These are phyloP conservation scores for Sicyos edulis DNA, from an alignment of 306 rosid species.

Conservation along the genomic window DNA sequence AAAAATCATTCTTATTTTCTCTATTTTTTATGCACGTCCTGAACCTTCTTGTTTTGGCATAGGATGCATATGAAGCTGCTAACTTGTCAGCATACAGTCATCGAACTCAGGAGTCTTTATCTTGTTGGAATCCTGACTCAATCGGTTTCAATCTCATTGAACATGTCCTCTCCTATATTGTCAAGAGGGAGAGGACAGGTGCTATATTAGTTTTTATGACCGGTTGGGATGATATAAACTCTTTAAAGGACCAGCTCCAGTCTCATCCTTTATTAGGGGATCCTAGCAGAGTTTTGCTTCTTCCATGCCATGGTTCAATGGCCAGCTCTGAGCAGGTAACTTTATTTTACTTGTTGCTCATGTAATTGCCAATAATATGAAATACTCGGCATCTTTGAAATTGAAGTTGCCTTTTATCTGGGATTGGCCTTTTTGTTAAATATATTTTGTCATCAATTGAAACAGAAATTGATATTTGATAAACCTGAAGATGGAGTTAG, in stretches of 20 bases:
- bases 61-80: conserved; percentile 46
- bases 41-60: conserved; percentile 12
- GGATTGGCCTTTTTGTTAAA: neutral
- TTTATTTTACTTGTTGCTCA: neutral
- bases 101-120: conserved; percentile 38
- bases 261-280: conserved; percentile 52
- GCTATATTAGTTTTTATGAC: conserved; percentile 58
- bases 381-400: neutral
- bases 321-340: conserved; percentile 51
- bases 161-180: conserved; percentile 39
- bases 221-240: conserved; percentile 61
- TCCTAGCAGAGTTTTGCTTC: conserved; percentile 47
- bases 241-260: conserved; percentile 49
- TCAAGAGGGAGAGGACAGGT: conserved; percentile 43
- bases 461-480: conserved; percentile 51
- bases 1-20: conserved; percentile 1
- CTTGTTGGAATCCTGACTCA: conserved; percentile 53
- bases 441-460: conserved; percentile 17
- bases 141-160: conserved; percentile 56
- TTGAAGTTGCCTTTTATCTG: conserved; percentile 7
- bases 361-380: conserved; percentile 9
- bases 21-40: conserved; percentile 1
- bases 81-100: conserved; percentile 35
- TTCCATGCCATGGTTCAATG: conserved; percentile 63
- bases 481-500: conserved; percentile 44